A percentile compares a stretch with the other conserved stretches of the same genome.
Evolutionary conservation across 768 basidiomycete species (phyloP).

Genomic region (Boletus sensibilis): DNA sequence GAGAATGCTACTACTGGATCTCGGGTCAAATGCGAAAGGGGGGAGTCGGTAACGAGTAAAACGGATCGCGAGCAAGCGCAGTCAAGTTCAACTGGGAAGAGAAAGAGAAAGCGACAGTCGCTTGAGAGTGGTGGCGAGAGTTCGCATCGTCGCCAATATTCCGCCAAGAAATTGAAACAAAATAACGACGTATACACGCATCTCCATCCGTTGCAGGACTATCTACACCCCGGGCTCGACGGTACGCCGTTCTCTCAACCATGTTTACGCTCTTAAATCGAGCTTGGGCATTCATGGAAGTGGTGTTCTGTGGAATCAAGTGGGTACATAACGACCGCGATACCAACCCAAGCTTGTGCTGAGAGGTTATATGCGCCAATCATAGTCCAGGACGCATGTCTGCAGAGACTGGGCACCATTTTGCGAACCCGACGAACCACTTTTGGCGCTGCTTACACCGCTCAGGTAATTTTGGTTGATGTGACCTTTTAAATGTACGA

Average conservation of each 20-base stretch:
- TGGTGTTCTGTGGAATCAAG: slow-evolving; percentile 88
- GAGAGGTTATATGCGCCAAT: background rate
- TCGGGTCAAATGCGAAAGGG: background rate
- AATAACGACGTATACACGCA: slow-evolving; percentile 54
- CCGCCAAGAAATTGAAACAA: slow-evolving; percentile 36
- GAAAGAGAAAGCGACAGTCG: background rate
- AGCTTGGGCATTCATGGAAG: slow-evolving; percentile 35
- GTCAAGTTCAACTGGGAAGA: background rate
- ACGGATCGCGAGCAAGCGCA: background rate
- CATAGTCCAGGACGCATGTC: slow-evolving; percentile 67
- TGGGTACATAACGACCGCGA: slow-evolving; percentile 29
- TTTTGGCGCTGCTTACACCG: slow-evolving; percentile 75
- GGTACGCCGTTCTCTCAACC: slow-evolving; percentile 38
- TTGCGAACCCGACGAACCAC: slow-evolving; percentile 76
- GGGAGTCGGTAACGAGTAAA: background rate
- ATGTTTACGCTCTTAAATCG: background rate
- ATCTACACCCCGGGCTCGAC: slow-evolving; percentile 52
- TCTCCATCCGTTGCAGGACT: slow-evolving; percentile 51
- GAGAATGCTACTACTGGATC: background rate
- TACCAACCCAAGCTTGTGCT: background rate
- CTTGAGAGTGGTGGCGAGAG: background rate
- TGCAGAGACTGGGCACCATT: slow-evolving; percentile 73
- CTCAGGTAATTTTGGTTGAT: slow-evolving; percentile 45
- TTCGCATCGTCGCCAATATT: background rate
- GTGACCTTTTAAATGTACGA: background rate